Conservation (phyloP, 2,329 filamentous ascomycete species). For the Penicillium sp. region DNA sequence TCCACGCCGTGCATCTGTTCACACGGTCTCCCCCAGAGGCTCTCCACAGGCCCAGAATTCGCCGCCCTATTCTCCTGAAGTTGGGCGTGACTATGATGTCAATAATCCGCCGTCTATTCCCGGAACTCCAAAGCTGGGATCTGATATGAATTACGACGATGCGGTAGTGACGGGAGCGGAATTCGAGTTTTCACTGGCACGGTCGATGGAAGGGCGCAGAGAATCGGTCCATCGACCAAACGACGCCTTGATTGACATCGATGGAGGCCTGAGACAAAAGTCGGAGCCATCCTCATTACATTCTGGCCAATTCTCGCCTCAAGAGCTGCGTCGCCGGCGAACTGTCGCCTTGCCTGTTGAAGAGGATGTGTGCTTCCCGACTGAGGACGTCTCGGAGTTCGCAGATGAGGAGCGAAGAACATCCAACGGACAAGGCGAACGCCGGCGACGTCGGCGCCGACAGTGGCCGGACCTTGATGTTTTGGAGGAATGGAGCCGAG, state of each 20-base stretch:
- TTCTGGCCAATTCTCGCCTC: conserved; percentile 34
- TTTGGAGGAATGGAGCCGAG: conserved; percentile 80
- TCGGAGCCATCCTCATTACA: conserved; percentile 35
- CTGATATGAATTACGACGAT: conserved; percentile 51
- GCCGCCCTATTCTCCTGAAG: conserved; percentile 16
- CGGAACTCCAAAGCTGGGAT: conserved; percentile 50
- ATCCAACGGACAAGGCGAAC: conserved; percentile 39
- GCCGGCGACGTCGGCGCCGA: conserved; percentile 56
- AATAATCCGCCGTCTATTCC: conserved; percentile 62
- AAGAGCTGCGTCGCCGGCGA: conserved; percentile 45
- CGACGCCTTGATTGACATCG: conserved; percentile 44
- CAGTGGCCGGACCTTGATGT: conserved; percentile 82
- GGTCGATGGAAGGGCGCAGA: conserved; percentile 33
- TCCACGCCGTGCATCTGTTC: conserved; percentile 22
- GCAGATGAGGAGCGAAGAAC: conserved; percentile 63
- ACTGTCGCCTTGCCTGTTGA: conserved; percentile 62
- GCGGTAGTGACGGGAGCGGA: conserved; percentile 41
- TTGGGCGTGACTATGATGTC: conserved; percentile 50
- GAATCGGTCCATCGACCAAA: conserved; percentile 25
- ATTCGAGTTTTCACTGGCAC: conserved; percentile 36
- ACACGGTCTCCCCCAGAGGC: conserved; percentile 25
- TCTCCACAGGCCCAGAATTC: conserved; percentile 25
- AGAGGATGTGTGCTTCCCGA: conserved; percentile 89
- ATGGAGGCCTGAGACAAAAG: conserved; percentile 23
- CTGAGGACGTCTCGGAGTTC: conserved; percentile 69